phyloP scores from a whole-genome alignment of 2,329 filamentous ascomycete genomes.

The Ilyonectria mors-panacis region DNA sequence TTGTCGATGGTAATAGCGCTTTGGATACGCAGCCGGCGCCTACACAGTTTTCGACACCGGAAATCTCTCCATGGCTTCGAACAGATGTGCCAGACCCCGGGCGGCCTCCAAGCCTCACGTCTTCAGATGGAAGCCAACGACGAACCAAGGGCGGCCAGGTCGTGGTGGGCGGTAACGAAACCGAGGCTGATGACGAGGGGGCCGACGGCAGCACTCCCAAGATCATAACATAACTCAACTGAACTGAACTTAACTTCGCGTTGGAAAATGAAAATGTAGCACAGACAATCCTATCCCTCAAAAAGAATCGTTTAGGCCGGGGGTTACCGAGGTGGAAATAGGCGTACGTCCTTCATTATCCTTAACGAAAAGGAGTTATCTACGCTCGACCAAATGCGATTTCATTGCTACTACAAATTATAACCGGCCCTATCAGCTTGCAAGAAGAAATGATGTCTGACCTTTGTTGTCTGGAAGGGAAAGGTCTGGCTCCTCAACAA shows the following conservation, averaged over 20 bases:
- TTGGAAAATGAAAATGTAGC: neutral
- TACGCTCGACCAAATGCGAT: neutral
- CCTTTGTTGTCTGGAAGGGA: neutral
- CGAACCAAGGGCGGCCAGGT: too few species aligned
- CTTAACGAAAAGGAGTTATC: constrained; percentile 1
- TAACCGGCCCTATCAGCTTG: neutral
- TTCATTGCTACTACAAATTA: constrained; percentile 4
- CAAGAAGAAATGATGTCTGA: neutral
- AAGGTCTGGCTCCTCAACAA: constrained; percentile 2
- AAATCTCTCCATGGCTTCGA: too few species aligned
- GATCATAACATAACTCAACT: neutral
- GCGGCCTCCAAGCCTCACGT: too few species aligned
- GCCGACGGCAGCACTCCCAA: neutral
- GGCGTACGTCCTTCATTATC: neutral
- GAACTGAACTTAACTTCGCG: neutral
- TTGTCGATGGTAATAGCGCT: too few species aligned
- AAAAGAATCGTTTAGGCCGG: neutral
- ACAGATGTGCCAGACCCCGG: too few species aligned
- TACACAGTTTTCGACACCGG: too few species aligned
- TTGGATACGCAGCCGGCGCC: too few species aligned
- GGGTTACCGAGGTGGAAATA: neutral
- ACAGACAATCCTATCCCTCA: neutral
- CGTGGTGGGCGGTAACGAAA: too few species aligned
- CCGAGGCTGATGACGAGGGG: neutral
- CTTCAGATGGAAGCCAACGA: too few species aligned